These are phyloP conservation scores for Saccharomyces mikatae DNA, from an alignment of 805 yeast species.

Conservation along the genomic window DNA sequence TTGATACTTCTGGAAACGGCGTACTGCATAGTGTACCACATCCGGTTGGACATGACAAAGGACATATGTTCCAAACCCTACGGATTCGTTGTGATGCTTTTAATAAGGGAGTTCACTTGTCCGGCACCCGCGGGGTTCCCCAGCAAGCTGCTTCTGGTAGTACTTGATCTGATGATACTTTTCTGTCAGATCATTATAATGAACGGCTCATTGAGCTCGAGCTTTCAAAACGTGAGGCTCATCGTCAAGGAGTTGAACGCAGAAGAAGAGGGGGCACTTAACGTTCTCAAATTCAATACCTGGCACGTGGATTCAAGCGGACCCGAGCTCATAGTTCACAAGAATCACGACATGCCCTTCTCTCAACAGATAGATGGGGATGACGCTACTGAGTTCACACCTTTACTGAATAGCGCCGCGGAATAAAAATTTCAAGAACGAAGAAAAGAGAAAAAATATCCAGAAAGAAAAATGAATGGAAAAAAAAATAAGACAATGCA, in stretches of 20 bases:
- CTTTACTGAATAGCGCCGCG: neutral
- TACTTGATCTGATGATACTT: neutral
- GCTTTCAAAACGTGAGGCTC: neutral
- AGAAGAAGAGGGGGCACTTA: neutral
- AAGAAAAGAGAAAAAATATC: neutral
- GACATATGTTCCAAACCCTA: neutral
- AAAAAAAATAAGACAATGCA: neutral
- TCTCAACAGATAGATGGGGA: neutral
- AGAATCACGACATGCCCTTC: neutral
- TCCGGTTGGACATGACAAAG: neutral
- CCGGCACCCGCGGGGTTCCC: neutral
- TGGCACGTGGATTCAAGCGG: neutral
- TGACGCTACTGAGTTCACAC: neutral
- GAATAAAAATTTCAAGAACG: neutral
- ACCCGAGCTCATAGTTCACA: neutral
- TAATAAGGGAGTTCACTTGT: neutral
- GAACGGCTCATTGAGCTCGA: neutral
- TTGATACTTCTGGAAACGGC: neutral
- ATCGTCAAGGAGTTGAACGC: neutral
- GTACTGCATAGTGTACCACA: neutral
- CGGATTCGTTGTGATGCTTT: neutral
- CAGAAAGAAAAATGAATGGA: neutral
- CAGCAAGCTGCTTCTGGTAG: neutral
- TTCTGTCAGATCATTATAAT: neutral
- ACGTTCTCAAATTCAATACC: neutral